Evolutionary conservation across 1,284 basidiomycete species (phyloP).

Genomic region (Leccinum fallax): DNA sequence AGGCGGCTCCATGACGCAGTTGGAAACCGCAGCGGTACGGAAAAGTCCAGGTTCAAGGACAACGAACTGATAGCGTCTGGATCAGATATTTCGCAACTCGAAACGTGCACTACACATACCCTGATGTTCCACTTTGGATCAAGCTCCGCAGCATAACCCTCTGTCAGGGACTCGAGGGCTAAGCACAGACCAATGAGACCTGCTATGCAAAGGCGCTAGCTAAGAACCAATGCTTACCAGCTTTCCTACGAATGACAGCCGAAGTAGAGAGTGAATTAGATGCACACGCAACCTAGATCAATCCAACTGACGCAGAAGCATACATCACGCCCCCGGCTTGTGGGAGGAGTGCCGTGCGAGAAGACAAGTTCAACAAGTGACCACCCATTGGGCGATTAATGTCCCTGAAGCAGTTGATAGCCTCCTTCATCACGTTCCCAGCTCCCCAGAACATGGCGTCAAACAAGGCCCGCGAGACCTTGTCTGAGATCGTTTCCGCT

Average conservation of each 20-base stretch:
- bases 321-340: constrained; percentile 24
- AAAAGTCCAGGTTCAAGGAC: constrained; percentile 30
- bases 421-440: constrained; percentile 31
- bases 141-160: constrained; percentile 30
- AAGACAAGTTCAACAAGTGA: constrained; percentile 29
- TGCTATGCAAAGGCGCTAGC: background rate
- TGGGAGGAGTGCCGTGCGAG: constrained; percentile 29
- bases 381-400: constrained; percentile 29
- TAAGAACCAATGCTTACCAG: constrained; percentile 14
- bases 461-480: constrained; percentile 29
- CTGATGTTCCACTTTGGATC: constrained; percentile 33
- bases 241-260: constrained; percentile 19
- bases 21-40: constrained; percentile 23
- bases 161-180: constrained; percentile 32
- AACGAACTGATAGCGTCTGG: constrained; percentile 20
- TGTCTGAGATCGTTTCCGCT: constrained; percentile 33
- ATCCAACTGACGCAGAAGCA: constrained; percentile 26
- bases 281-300: background rate
- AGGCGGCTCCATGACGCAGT: constrained; percentile 13
- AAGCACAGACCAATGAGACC: background rate
- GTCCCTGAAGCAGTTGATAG: constrained; percentile 31
- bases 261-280: background rate
- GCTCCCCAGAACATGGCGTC: constrained; percentile 40
- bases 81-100: constrained; percentile 7
- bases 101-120: constrained; percentile 13